Evolutionary conservation across 257 asterid species (phyloP), one percentile per base, ranked within the genome.

Genomic region (Capsicum pubescens): DNA sequence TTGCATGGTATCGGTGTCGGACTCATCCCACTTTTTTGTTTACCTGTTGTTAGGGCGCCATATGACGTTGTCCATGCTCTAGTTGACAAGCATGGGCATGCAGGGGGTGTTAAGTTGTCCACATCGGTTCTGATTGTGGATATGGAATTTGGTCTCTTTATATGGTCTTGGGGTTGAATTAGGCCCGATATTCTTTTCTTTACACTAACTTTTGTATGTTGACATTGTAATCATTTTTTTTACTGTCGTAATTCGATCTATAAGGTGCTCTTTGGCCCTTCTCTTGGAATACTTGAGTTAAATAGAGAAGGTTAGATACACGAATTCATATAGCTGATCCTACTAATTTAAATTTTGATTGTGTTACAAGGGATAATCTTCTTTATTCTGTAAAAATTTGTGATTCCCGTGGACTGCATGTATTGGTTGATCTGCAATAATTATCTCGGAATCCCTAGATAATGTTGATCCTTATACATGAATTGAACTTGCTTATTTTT

Each of bases 401-500:
- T 74, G 81, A n/a, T 74, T 72, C 17, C 50, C 44, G 46, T 21
- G 81, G 61, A 50, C 59, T 50, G 14, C 61, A 50, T 32, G 14
- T 7, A 52, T 26, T 32, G 60, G 64, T 77, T 52, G 19, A 77
- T 54, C 61, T 54, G 82, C 82, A 54, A 77, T 76, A 52, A 52
- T 54, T 76, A 55, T 26, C 64, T 76, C 4, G 5, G 21, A 6
- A 52, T 52, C 59, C 64, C 59, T 58, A 52, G 64, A 54, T 54
- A 11, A 54, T 26, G 26, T 16, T 76, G 81, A 26, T 26, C 57
- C 26, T 26, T 54, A 3, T 32, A 14, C 82, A 26, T 77, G 82
- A 54, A 55, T 55, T 77, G 64, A 82, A 68, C 39, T 68, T 54
- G 85, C 66, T 46, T 68, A 16, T 52, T 44, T 54, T 54, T 83